Evolutionary conservation across 306 rosid species (phyloP), one percentile per base, ranked within the genome.

Genomic region (Prunus campanulata): DNA sequence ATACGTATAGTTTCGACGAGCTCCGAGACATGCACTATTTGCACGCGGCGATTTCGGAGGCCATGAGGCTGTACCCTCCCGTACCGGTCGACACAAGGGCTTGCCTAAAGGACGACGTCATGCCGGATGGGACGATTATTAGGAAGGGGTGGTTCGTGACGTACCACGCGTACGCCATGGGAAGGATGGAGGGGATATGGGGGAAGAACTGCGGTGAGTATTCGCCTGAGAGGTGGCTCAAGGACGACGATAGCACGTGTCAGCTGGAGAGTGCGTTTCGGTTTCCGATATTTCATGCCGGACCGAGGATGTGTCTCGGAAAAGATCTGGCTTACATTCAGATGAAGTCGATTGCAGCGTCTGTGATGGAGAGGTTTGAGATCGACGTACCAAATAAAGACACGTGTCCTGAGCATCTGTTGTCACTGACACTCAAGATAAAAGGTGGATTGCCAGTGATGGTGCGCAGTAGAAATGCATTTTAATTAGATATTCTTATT

Each of bases 121-220:
- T 93, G 67, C 95, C 96, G 2, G 96, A 93, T 4, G 98, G 93
- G 1, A 89, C 93, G 12, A 13, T 46, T 14, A 27, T 88, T 0
- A 12, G 47, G 78, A 88, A 89, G 79, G 69, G 68, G 0, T 93
- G 96, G 93, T 79, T 87, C 4, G 49, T 89, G 22, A 0, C 87
- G 8, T 93, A 93, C 76, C 88, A 85, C 3, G 74, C 95, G 0
- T 93, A 89, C 9, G 95, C 93, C 0, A 93, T 93, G 98, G 98
- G 93, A 42, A 85, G 98, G 42, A 88, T 85, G 89, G 95, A 87
- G 85, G 82, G 54, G 44, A 65, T 93, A 5, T 89, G 98, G 98
- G 96, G 98, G 4, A 50, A 86, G 25, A 85, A 85, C 3, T 85
- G 76, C 11, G 2, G 3, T 0, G 93, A 85, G 13, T 93, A 56